These are phyloP conservation scores for Sutorius australiensis DNA, from an alignment of 768 basidiomycete species.

Conservation along the genomic window DNA sequence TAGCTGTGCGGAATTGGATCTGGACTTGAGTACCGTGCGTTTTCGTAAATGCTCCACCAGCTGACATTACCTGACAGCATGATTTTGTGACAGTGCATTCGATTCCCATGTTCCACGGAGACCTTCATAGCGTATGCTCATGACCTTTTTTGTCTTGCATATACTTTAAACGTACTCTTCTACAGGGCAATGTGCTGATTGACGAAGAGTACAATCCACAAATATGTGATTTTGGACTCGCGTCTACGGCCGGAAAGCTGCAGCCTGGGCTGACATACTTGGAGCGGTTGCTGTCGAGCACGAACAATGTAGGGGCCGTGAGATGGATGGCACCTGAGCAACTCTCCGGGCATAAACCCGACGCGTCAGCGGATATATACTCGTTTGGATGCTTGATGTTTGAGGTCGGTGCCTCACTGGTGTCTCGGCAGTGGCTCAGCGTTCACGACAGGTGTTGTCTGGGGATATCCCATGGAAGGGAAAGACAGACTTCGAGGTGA, in stretches of 20 bases:
- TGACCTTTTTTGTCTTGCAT: neutral
- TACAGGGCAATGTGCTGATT: neutral
- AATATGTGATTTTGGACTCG: neutral
- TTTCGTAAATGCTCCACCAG: neutral
- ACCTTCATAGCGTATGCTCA: neutral
- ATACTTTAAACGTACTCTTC: neutral
- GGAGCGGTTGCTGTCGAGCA: neutral
- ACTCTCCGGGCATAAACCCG: neutral
- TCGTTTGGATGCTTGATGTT: slow-evolving; percentile 2
- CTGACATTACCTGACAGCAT: neutral
- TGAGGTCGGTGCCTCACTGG: neutral
- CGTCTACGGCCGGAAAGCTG: neutral
- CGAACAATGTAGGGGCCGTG: neutral
- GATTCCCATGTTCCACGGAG: neutral
- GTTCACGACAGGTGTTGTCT: neutral
- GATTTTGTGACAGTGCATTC: neutral
- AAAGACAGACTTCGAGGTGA: neutral
- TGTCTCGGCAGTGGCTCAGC: neutral
- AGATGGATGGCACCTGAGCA: slow-evolving; percentile 4
- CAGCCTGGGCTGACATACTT: neutral
- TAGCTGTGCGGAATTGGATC: slow-evolving; percentile 1
- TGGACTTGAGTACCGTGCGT: neutral
- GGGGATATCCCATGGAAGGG: slow-evolving; percentile 9
- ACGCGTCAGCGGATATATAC: neutral
- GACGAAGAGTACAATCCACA: neutral